Conservation (phyloP, 2,329 filamentous ascomycete genomes). For the Madurella mycetomatis region DNA sequence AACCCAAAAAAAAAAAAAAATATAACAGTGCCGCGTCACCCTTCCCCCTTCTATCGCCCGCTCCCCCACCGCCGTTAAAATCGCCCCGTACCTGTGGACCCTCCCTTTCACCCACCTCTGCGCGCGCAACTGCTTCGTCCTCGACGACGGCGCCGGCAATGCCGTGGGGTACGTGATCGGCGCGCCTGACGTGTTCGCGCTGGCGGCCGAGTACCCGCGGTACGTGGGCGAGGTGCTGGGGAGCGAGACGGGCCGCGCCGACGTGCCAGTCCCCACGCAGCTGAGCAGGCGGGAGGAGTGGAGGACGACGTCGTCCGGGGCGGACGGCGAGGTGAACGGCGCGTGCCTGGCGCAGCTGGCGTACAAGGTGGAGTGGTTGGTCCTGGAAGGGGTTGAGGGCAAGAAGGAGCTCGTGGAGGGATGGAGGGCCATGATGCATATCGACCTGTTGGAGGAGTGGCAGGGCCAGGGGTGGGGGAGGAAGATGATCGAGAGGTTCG, state of each 20-base stretch:
- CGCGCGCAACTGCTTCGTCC: constrained; percentile 42
- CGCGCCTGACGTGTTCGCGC: constrained; percentile 39
- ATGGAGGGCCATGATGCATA: constrained; percentile 46
- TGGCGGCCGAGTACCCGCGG: constrained; percentile 35
- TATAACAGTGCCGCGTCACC: constrained; percentile 42
- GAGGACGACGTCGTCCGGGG: constrained; percentile 5
- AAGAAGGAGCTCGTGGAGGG: constrained; percentile 32
- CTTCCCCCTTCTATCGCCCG: constrained; percentile 40
- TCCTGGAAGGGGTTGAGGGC: constrained; percentile 33
- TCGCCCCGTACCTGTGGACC: constrained; percentile 49
- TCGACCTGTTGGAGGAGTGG: constrained; percentile 41
- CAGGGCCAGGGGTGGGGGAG: constrained; percentile 44
- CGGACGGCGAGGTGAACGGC: constrained; percentile 28
- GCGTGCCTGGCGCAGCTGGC: constrained; percentile 39
- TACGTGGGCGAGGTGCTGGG: constrained; percentile 37
- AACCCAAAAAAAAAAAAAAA: neutral
- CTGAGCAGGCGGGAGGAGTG: constrained; percentile 32
- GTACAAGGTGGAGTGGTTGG: constrained; percentile 38
- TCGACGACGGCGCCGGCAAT: constrained; percentile 43
- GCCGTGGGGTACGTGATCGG: constrained; percentile 50
- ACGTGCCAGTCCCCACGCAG: constrained; percentile 28
- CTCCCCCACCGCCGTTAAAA: constrained; percentile 32
- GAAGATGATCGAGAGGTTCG: constrained; percentile 38
- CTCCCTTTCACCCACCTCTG: constrained; percentile 47
- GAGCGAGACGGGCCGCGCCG: constrained; percentile 14